These are phyloP conservation scores for Phoma herbarum DNA, from an alignment of 2,329 filamentous ascomycete species.

Conservation along the genomic window DNA sequence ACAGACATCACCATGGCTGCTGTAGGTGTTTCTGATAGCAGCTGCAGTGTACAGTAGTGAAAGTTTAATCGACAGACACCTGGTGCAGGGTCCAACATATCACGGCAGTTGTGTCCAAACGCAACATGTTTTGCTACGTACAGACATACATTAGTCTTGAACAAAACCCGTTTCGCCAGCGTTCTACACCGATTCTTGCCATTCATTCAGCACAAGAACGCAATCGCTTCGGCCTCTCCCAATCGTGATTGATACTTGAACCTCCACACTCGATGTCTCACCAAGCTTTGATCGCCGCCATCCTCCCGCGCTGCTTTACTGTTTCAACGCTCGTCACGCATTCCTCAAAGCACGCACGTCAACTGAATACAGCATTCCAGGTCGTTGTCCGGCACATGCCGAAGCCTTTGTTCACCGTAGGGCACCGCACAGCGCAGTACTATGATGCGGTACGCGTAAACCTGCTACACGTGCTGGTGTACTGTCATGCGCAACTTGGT, in stretches of 20 bases:
- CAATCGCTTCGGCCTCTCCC: too few relatives aligned
- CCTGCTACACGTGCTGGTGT: constrained; percentile 10
- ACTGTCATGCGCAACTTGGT: constrained; percentile 10
- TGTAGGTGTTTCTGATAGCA: constrained; percentile 1
- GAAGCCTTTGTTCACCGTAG: constrained; percentile 1
- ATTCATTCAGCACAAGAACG: not conserved
- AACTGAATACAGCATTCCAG: constrained; percentile 1
- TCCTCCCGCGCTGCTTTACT: constrained; percentile 4
- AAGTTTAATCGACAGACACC: not conserved
- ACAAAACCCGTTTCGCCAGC: constrained; percentile 7
- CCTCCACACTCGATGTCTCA: constrained; percentile 11
- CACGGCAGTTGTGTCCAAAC: constrained; percentile 17
- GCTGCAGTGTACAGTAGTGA: not conserved
- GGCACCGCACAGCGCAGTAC: not conserved
- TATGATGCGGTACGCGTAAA: constrained; percentile 7
- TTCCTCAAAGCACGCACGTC: constrained; percentile 1
- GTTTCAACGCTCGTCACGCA: not conserved
- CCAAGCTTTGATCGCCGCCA: constrained; percentile 14
- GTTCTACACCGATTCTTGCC: not conserved
- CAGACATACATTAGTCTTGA: not conserved
- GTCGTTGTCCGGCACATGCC: not conserved
- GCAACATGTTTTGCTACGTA: not conserved
- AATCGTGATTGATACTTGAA: not conserved
- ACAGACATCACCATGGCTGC: not conserved
- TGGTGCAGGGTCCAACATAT: constrained; percentile 3